Percentiles rank a stretch among this genome's conserved stretches.
phyloP scores from a whole-genome alignment of 192 early-diverging fungal species.

The Backusella mclennaniae region DNA sequence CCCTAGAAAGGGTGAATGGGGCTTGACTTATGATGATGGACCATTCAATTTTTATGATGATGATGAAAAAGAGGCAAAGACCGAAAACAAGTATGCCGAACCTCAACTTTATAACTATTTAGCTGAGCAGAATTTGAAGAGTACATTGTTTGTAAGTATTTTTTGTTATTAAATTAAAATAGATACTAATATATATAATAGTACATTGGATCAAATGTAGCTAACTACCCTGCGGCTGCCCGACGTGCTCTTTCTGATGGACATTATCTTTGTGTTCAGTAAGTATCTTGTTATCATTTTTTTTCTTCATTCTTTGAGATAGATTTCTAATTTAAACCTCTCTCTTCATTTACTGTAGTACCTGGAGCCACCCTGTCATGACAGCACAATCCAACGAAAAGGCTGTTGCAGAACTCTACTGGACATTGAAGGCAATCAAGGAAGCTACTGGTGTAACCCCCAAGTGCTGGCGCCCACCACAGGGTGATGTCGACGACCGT shows the following conservation, averaged over 20 bases:
- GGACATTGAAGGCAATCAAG: constrained; percentile 42
- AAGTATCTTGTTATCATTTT: neutral
- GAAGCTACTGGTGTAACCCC: constrained; percentile 47
- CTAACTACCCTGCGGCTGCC: constrained; percentile 27
- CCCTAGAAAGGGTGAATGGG: constrained; percentile 21
- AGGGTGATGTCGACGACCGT: constrained; percentile 60
- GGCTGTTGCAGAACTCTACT: constrained; percentile 53
- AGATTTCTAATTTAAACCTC: neutral
- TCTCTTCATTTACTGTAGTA: constrained; percentile 33
- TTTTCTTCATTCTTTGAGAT: neutral
- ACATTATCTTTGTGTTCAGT: constrained; percentile 54
- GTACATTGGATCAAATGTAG: constrained; percentile 38
- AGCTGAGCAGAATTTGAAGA: constrained; percentile 11
- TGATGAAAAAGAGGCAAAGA: constrained; percentile 6
- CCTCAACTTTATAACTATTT: constrained; percentile 25
- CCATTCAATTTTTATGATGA: constrained; percentile 14
- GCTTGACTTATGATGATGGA: constrained; percentile 25
- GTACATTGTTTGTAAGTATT: constrained; percentile 21
- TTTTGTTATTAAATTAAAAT: neutral
- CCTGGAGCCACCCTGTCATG: constrained; percentile 55
- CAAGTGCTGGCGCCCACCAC: constrained; percentile 52
- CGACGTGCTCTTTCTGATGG: constrained; percentile 35
- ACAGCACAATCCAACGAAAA: constrained; percentile 52
- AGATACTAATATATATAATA: neutral
- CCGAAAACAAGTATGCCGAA: constrained; percentile 5